phyloP scores from a whole-genome alignment of 2,329 filamentous ascomycete genomes.

The Cryphonectria nitschkei region DNA sequence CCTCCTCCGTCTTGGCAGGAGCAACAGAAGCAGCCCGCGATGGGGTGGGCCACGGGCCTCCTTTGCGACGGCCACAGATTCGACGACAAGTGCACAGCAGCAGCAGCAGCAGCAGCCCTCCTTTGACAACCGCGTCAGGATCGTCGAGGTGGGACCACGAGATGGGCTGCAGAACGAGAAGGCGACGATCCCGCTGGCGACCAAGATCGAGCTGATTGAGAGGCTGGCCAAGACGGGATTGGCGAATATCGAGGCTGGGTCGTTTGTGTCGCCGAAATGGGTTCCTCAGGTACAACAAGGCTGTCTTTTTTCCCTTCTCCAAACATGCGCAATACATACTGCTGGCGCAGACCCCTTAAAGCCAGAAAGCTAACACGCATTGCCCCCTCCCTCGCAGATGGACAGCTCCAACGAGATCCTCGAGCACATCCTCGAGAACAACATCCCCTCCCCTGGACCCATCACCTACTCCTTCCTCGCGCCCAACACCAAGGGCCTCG shows the following conservation, averaged over 20 bases:
- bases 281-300: constrained; percentile 70
- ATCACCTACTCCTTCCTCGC: constrained; percentile 81
- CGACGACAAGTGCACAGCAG: constrained; percentile 28
- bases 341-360: no score
- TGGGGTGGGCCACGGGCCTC: constrained; percentile 37
- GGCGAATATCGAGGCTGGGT: constrained; percentile 76
- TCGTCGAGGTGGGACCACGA: constrained; percentile 83
- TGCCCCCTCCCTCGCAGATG: constrained; percentile 59
- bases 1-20: not conserved
- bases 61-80: constrained; percentile 45
- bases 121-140: constrained; percentile 55
- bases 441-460: constrained; percentile 55
- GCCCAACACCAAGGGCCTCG: constrained; percentile 74
- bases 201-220: constrained; percentile 77
- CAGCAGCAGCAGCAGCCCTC: constrained; percentile 30
- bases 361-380: not conserved
- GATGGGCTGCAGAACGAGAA: constrained; percentile 91
- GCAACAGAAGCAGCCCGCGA: constrained; percentile 12
- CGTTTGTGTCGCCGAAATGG: constrained; percentile 83
- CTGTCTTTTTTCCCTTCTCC: not conserved
- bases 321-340: no score
- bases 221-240: constrained; percentile 70
- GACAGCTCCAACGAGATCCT: constrained; percentile 77
- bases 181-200: constrained; percentile 67
- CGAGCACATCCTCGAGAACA: constrained; percentile 64